phyloP scores from a whole-genome alignment of 257 asterid genomes.

The Catharanthus roseus region DNA sequence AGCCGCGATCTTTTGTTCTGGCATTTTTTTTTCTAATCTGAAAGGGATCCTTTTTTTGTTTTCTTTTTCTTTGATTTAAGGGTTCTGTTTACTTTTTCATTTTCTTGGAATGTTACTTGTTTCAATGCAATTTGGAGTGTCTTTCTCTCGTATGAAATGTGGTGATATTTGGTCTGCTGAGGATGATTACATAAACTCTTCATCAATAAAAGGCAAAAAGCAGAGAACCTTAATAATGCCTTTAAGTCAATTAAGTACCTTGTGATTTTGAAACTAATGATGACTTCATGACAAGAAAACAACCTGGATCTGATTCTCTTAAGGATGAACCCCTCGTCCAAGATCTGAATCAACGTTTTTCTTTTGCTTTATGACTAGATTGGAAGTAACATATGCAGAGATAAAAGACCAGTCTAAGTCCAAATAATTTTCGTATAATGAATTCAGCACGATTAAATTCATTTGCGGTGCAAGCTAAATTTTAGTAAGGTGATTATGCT shows the following conservation, averaged over 20 bases:
- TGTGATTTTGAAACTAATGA: neutral
- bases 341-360: neutral
- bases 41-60: neutral
- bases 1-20: neutral
- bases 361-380: neutral
- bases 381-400: neutral
- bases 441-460: neutral
- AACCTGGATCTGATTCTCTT: neutral
- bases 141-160: neutral
- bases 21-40: neutral
- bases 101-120: neutral
- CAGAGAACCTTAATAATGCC: too few species aligned
- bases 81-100: too few species aligned
- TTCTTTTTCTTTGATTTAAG: too few species aligned
- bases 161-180: conserved; percentile 5
- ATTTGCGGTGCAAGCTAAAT: neutral
- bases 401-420: neutral
- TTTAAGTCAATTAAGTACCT: neutral
- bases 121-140: neutral
- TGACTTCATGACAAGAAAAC: neutral
- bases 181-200: conserved; percentile 7
- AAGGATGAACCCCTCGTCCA: neutral
- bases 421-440: neutral
- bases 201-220: too few species aligned
- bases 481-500: neutral